Evolutionary conservation across 331 rosid genomes (phyloP).

Genomic region (Erythrophleum ivorense): DNA sequence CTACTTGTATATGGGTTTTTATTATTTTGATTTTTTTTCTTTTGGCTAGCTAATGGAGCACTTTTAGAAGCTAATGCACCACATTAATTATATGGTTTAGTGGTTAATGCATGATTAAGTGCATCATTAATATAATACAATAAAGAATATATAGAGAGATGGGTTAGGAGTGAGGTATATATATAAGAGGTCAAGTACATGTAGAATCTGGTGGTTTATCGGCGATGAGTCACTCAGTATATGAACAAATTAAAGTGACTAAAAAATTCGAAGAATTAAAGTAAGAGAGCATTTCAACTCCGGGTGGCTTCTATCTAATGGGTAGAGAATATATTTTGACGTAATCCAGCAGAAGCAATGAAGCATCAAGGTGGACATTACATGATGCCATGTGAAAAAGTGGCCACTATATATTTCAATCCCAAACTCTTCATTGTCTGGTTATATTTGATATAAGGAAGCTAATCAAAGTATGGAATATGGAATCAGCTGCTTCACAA

Average conservation of each 20-base stretch:
- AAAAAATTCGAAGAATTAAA: slow-evolving; percentile 39
- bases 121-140: slow-evolving; percentile 35
- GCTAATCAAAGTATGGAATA: slow-evolving; percentile 37
- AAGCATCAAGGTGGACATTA: slow-evolving; percentile 54
- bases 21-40: slow-evolving; percentile 11
- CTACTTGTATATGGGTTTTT: slow-evolving; percentile 4
- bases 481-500: slow-evolving; percentile 47
- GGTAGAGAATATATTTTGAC: slow-evolving; percentile 51
- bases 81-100: slow-evolving; percentile 24
- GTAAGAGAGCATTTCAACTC: slow-evolving; percentile 52
- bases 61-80: slow-evolving; percentile 25
- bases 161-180: neutral
- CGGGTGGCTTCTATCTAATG: slow-evolving; percentile 41
- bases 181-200: slow-evolving; percentile 29
- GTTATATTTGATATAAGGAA: slow-evolving; percentile 25
- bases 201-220: slow-evolving; percentile 41
- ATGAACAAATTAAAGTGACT: slow-evolving; percentile 23
- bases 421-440: slow-evolving; percentile 19
- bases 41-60: slow-evolving; percentile 13
- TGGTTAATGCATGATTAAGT: slow-evolving; percentile 35
- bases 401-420: slow-evolving; percentile 24
- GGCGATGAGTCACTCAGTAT: slow-evolving; percentile 25
- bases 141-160: slow-evolving; percentile 18
- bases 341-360: slow-evolving; percentile 38
- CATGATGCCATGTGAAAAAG: slow-evolving; percentile 40